phyloP scores from a whole-genome alignment of 805 yeast species.

The Danielia oregonensis region DNA sequence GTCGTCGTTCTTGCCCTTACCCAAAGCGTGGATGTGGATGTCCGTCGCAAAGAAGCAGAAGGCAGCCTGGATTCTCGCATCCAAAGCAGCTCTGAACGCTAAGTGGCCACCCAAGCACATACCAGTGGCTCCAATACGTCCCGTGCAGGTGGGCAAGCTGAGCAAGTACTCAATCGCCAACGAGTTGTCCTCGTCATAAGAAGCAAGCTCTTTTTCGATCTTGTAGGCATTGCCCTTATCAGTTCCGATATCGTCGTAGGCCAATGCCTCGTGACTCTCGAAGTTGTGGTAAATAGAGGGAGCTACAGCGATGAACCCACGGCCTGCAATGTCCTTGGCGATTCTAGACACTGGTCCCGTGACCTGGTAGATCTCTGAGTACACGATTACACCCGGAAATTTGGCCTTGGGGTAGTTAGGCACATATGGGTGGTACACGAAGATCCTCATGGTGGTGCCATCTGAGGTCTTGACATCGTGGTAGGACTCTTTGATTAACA shows the following conservation, averaged over 20 bases:
- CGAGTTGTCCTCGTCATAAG: slow-evolving; percentile 73
- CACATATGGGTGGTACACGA: slow-evolving; percentile 62
- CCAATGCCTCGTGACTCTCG: slow-evolving; percentile 57
- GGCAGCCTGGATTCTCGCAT: slow-evolving; percentile 59
- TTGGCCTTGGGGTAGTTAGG: slow-evolving; percentile 73
- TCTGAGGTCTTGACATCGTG: slow-evolving; percentile 63
- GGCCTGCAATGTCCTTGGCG: slow-evolving; percentile 74
- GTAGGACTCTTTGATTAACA: slow-evolving; percentile 66
- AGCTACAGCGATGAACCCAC: slow-evolving; percentile 75
- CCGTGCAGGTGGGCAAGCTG: slow-evolving; percentile 59
- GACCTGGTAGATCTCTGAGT: slow-evolving; percentile 77
- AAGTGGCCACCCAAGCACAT: slow-evolving; percentile 87
- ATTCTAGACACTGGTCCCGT: slow-evolving; percentile 80
- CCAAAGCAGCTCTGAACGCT: slow-evolving; percentile 68
- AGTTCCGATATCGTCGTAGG: slow-evolving; percentile 70
- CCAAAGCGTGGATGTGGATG: slow-evolving; percentile 65
- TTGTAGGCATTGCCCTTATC: slow-evolving; percentile 70
- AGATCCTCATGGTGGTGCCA: slow-evolving; percentile 65
- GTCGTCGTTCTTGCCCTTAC: slow-evolving; percentile 62
- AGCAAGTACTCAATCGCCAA: slow-evolving; percentile 61
- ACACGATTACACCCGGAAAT: slow-evolving; percentile 78
- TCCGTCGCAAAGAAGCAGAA: slow-evolving; percentile 82
- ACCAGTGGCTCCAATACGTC: slow-evolving; percentile 76
- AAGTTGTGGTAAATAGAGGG: slow-evolving; percentile 80
- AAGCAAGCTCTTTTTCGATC: slow-evolving; percentile 58